phyloP scores from a whole-genome alignment of 257 asterid genomes.

The Solanum habrochaites region DNA sequence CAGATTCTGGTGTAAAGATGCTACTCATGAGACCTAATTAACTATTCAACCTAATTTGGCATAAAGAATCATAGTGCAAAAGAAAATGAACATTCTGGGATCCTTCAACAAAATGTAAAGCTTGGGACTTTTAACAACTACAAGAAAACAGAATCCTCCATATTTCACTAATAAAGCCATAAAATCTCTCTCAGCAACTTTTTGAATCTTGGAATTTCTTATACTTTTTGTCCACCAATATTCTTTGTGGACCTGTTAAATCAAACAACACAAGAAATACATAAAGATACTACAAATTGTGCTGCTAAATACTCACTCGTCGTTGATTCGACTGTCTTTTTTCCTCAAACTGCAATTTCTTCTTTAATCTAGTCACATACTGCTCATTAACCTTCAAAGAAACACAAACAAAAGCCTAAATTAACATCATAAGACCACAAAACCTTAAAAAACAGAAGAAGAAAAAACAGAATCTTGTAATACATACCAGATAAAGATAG shows the following conservation, averaged over 20 bases:
- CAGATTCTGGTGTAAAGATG: neutral
- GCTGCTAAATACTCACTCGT: constrained; percentile 36
- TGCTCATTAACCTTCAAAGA: constrained; percentile 62
- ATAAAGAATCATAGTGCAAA: neutral
- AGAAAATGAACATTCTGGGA: neutral
- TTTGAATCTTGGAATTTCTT: neutral
- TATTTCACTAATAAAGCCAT: neutral
- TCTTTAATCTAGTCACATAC: constrained; percentile 62
- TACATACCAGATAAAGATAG: constrained; percentile 60
- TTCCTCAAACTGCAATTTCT: constrained; percentile 74
- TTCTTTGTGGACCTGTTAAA: neutral
- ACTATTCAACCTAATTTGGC: neutral
- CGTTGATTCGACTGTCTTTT: constrained; percentile 63
- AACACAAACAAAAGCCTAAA: neutral
- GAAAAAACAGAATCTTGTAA: neutral
- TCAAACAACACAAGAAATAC: neutral
- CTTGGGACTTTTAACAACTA: neutral
- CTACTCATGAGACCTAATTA: neutral
- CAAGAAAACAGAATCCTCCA: neutral
- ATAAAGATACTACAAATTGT: neutral
- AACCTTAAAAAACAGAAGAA: neutral
- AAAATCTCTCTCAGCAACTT: neutral
- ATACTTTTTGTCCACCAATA: neutral
- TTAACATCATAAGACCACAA: neutral
- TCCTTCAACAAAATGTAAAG: neutral